phyloP scores from a whole-genome alignment of 768 basidiomycete genomes.

The Amanita phalloides region DNA sequence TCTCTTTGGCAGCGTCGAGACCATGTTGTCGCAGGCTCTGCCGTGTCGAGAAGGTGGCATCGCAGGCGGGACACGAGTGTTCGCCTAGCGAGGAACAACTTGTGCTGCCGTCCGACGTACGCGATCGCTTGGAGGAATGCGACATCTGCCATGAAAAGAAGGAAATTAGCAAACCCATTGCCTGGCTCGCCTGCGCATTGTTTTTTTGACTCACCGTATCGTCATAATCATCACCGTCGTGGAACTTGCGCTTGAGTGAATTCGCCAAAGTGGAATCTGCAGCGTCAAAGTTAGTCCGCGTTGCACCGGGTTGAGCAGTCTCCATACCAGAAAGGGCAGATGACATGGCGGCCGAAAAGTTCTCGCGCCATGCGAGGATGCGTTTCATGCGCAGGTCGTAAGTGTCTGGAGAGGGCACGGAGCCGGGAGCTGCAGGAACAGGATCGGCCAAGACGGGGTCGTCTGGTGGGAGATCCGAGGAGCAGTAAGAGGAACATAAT shows the following conservation, averaged over 20 bases:
- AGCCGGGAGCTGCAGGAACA: slow-evolving; percentile 9
- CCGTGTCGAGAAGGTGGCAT: slow-evolving; percentile 50
- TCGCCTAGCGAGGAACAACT: slow-evolving; percentile 25
- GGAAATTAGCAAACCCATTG: slow-evolving; percentile 5
- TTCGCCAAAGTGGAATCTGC: slow-evolving; percentile 21
- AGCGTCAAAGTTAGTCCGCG: background rate
- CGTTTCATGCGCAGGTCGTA: slow-evolving; percentile 49
- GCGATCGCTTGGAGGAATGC: slow-evolving; percentile 48
- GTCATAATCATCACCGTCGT: slow-evolving; percentile 28
- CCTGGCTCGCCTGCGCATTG: background rate
- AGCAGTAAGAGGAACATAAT: slow-evolving; percentile 61
- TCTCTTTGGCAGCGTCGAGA: slow-evolving; percentile 28
- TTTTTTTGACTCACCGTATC: slow-evolving; percentile 18
- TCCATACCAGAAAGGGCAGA: slow-evolving; percentile 29
- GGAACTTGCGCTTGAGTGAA: slow-evolving; percentile 41
- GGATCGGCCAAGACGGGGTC: slow-evolving; percentile 20
- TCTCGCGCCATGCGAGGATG: slow-evolving; percentile 63
- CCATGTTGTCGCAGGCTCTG: slow-evolving; percentile 56
- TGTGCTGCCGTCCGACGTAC: slow-evolving; percentile 21
- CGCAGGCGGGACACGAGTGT: slow-evolving; percentile 69
- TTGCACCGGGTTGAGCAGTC: slow-evolving; percentile 5
- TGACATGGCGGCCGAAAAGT: slow-evolving; percentile 34
- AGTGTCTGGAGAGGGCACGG: slow-evolving; percentile 28
- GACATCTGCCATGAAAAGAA: slow-evolving; percentile 26
- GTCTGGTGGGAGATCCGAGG: slow-evolving; percentile 41